A percentile compares a stretch with the other conserved stretches of the same genome.
Conservation (phyloP, 2,329 filamentous ascomycete genomes). For the Colletotrichum eremochloae region DNA sequence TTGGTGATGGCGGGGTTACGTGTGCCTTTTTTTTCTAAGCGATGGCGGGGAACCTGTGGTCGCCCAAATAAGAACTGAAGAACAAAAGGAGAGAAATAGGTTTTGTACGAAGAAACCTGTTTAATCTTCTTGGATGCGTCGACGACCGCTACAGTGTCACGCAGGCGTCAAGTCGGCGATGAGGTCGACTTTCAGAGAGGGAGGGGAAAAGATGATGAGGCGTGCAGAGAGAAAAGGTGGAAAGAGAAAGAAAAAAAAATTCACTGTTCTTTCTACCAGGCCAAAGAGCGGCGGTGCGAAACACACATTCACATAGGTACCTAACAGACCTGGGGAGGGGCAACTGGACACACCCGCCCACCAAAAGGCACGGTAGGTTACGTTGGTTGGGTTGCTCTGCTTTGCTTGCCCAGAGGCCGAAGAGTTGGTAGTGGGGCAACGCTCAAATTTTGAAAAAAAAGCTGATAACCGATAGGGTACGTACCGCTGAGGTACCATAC, state of each 20-base stretch:
- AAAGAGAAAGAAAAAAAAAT: constrained; percentile 33
- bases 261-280: constrained; percentile 20
- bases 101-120: constrained; percentile 4
- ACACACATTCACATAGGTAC: constrained; percentile 13
- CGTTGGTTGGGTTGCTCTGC: background rate
- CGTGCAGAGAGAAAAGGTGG: constrained; percentile 29
- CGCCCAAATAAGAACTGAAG: constrained; percentile 14
- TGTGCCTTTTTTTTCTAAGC: constrained; percentile 34
- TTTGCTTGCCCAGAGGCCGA: background rate
- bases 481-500: too few species aligned
- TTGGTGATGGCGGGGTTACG: constrained; percentile 39
- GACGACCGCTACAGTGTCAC: constrained; percentile 33
- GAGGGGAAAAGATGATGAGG: constrained; percentile 9
- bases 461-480: constrained; percentile 39
- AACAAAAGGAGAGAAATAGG: constrained; percentile 14
- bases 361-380: constrained; percentile 5
- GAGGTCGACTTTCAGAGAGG: constrained; percentile 30
- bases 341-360: constrained; percentile 14
- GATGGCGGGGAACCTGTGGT: constrained; percentile 41
- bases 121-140: constrained; percentile 15
- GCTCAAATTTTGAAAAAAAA: constrained; percentile 40
- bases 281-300: constrained; percentile 41
- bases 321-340: constrained; percentile 29
- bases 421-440: constrained; percentile 20
- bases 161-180: constrained; percentile 38